Evolutionary conservation across 1,284 basidiomycete species (phyloP).

Genomic region (Sanghuangporus baumii): DNA sequence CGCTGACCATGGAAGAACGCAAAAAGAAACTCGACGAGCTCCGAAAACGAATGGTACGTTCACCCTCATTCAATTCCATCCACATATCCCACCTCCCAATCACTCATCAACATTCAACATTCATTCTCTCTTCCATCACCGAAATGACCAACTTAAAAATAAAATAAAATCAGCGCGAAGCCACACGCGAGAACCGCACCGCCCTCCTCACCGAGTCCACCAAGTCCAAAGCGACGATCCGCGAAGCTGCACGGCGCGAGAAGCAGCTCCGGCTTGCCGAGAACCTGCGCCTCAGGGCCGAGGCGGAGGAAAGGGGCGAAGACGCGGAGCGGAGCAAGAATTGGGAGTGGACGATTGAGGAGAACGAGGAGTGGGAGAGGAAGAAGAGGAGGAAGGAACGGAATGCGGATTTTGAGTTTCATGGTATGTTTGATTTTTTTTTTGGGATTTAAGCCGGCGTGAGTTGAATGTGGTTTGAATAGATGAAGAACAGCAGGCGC

Average conservation of each 20-base stretch:
- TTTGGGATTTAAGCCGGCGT: too few relatives aligned
- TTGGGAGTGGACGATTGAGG: constrained; percentile 57
- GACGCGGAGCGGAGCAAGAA: constrained; percentile 38
- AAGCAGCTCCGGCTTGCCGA: constrained; percentile 50
- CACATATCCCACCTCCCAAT: too few relatives aligned
- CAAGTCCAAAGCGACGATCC: constrained; percentile 35
- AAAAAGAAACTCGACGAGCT: constrained; percentile 41
- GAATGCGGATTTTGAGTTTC: constrained; percentile 39
- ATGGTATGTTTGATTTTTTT: constrained; percentile 30
- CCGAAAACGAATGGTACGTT: constrained; percentile 41
- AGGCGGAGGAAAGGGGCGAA: constrained; percentile 45
- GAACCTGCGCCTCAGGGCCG: constrained; percentile 48
- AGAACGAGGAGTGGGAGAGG: constrained; percentile 58
- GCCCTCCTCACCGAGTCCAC: constrained; percentile 47
- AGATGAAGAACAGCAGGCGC: constrained; percentile 88
- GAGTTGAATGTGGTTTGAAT: too few relatives aligned
- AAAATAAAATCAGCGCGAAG: constrained; percentile 35
- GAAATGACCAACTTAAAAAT: too few relatives aligned
- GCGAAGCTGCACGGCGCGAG: constrained; percentile 41
- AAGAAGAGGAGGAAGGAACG: constrained; percentile 43
- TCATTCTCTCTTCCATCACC: too few relatives aligned
- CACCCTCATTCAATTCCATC: not conserved
- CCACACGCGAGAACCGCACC: constrained; percentile 43
- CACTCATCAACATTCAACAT: too few relatives aligned
- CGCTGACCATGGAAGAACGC: constrained; percentile 34